A percentile compares a stretch with the other conserved stretches of the same genome.
phyloP scores from a whole-genome alignment of 768 basidiomycete genomes.

The Leucogyrophana mollusca region DNA sequence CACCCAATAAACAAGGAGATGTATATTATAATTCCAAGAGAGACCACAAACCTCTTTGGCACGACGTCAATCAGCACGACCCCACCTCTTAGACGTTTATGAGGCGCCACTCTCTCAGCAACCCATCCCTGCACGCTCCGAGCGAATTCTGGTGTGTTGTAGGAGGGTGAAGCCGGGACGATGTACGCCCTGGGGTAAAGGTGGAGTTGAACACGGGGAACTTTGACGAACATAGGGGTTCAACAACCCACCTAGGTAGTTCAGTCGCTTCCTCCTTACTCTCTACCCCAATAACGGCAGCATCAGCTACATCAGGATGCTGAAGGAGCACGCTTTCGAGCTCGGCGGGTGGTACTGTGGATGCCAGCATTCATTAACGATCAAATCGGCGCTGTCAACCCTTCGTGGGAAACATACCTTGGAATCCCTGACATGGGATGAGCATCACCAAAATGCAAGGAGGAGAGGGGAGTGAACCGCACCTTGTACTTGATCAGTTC shows the following conservation, averaged over 20 bases:
- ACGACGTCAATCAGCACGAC: conserved; percentile 55
- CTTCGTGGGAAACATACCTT: conserved; percentile 44
- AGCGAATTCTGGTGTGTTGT: conserved; percentile 40
- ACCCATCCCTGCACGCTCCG: conserved; percentile 65
- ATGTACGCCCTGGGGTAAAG: conserved; percentile 61
- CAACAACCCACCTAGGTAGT: conserved; percentile 57
- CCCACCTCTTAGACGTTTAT: conserved; percentile 79
- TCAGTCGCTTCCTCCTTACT: conserved; percentile 73
- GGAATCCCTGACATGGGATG: conserved; percentile 55
- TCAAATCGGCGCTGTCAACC: background rate
- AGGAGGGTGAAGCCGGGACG: conserved; percentile 22
- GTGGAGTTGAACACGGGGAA: background rate
- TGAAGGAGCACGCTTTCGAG: conserved; percentile 74
- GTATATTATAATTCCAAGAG: no score
- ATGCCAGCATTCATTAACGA: background rate
- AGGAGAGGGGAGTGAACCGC: background rate
- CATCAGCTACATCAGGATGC: conserved; percentile 76
- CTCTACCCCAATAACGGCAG: conserved; percentile 77
- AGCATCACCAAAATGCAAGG: background rate
- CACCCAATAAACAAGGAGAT: background rate
- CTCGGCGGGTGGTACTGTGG: conserved; percentile 80
- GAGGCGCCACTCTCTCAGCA: conserved; percentile 61
- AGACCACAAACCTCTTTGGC: conserved; percentile 25
- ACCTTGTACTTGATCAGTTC: conserved; percentile 79
- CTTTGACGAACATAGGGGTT: background rate